Evolutionary conservation across 345 rosid genomes (phyloP), one percentile per base, ranked within the genome.

Genomic region (Citrus australasica): DNA sequence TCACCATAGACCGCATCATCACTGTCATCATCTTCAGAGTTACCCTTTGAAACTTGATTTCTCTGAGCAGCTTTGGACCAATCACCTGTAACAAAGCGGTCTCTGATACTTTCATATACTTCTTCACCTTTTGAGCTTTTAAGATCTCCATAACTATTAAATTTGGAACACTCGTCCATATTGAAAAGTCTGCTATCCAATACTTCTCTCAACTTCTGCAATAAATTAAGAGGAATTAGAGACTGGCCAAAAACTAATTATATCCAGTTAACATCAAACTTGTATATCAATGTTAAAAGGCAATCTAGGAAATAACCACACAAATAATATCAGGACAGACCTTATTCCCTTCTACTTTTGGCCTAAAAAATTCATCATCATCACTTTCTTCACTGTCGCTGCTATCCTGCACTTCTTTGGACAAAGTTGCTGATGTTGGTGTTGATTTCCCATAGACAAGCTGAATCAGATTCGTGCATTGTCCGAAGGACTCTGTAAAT

Each of bases 71-170:
- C 94, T 85, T 87, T 88, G 67, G 91, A 87, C 97, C 99, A 92
- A 84, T 89, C 90, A 81, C 99, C 97, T 10, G 97, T 92, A 81
- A 89, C 91, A 88, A 96, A 96, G 42, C 97, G 92, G 82, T 96
- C 87, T 77, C 97, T 94, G 79, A 96, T 88, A 48, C 80, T 85
- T 88, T 92, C 92, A 82, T 85, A 87, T 37, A 86, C 77, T 55
- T 90, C 90, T 76, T 83, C 85, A 71, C 92, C 90, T 84, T 91
- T 87, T 97, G 95, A 92, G 79, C 86, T 82, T 85, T 89, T 91
- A 25, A 83, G 82, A 62, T 82, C 81, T 46, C 78, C 84, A 87
- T 78, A 80, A 38, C 75, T 86, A 56, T 75, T 78, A 82, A 83
- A 91, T 83, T 94, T 96, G 19, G 97, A 94, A 85, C 95, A 90